phyloP scores from a whole-genome alignment of 768 basidiomycete genomes.

The Mycena leptocephala region DNA sequence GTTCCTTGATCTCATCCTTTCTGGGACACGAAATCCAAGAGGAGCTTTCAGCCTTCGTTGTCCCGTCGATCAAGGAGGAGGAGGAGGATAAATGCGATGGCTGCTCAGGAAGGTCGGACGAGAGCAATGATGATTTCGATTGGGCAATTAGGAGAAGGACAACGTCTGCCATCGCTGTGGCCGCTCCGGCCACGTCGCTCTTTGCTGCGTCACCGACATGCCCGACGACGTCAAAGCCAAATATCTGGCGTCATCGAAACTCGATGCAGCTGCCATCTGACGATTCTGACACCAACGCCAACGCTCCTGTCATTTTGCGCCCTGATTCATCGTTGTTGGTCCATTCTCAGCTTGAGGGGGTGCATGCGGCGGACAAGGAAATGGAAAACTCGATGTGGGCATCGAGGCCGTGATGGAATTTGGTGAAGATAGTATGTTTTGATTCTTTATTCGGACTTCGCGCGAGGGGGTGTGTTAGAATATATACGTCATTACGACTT shows the following conservation, averaged over 20 bases:
- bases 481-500: too few relatives aligned
- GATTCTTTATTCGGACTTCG: too few relatives aligned
- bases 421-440: too few relatives aligned
- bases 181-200: neutral
- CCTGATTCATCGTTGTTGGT: neutral
- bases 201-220: neutral
- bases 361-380: neutral
- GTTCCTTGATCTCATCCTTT: neutral
- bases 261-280: neutral
- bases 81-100: neutral
- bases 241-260: neutral
- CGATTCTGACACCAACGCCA: too few relatives aligned
- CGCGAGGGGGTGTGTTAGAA: too few relatives aligned
- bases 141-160: neutral
- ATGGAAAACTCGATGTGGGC: too few relatives aligned
- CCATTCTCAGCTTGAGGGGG: neutral
- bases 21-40: neutral
- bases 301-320: neutral
- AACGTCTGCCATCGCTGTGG: neutral
- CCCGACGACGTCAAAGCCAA: neutral
- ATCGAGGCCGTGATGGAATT: too few relatives aligned
- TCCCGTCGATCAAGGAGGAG: neutral
- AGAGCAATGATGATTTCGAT: neutral
- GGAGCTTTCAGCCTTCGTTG: neutral
- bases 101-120: neutral